These are phyloP conservation scores for Fusarium neocosmosporiellum DNA, from an alignment of 2,329 filamentous ascomycete species.

Conservation along the genomic window DNA sequence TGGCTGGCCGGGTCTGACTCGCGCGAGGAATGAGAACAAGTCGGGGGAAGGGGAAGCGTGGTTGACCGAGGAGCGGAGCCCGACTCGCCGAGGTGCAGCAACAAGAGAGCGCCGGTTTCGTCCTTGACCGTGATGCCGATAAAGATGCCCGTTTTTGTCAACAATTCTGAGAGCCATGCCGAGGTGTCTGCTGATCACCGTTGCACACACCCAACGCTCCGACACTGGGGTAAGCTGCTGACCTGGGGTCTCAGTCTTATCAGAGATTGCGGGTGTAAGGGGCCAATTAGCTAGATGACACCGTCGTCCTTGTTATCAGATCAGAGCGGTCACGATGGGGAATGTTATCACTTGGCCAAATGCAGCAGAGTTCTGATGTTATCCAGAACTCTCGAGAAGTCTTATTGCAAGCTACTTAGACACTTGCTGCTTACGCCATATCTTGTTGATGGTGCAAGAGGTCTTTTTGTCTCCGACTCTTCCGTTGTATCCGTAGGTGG, in stretches of 20 bases:
- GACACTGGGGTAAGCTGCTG: conserved; percentile 26
- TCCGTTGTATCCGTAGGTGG: background rate
- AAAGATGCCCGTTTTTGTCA: background rate
- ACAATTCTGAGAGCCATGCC: background rate
- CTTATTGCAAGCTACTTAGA: background rate
- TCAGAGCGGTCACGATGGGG: background rate
- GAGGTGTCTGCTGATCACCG: conserved; percentile 28
- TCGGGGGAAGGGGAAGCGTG: conserved; percentile 31
- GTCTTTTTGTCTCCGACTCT: background rate
- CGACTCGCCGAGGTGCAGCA: conserved; percentile 10
- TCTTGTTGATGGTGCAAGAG: background rate
- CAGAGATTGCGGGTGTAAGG: background rate
- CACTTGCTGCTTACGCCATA: background rate
- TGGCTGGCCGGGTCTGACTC: conserved; percentile 5
- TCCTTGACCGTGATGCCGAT: background rate
- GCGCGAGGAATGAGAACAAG: conserved; percentile 5
- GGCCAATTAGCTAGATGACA: background rate
- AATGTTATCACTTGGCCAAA: conserved; percentile 20
- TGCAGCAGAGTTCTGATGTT: conserved; percentile 8
- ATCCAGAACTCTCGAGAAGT: background rate
- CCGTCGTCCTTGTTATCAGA: conserved; percentile 1
- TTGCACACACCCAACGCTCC: background rate
- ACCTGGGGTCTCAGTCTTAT: conserved; percentile 16
- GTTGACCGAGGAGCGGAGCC: conserved; percentile 17
- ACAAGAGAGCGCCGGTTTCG: background rate